Evolutionary conservation across 1,284 basidiomycete genomes (phyloP), one percentile per base, ranked within the genome.

Genomic region (Macrocybe sp.): DNA sequence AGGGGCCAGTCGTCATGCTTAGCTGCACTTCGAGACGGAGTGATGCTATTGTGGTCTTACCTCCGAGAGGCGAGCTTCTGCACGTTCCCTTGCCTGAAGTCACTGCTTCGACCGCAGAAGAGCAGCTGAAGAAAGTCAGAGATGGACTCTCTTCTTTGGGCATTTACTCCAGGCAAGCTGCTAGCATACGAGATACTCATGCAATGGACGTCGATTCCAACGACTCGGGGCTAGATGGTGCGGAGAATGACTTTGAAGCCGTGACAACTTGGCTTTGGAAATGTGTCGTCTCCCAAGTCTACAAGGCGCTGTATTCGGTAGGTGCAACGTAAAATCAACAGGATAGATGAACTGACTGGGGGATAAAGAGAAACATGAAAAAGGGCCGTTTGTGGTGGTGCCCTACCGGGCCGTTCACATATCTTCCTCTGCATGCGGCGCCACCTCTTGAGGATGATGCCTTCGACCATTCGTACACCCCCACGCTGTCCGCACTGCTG

Each of bases 321-420:
- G 31, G 47, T 30, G 22, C 2, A 4, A 22, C 22, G 30, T 30
- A 22, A 38, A 28, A 9, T 29, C 40, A 16, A 29, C 42, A 31
- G 9, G 1, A 16, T 11, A 37, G 12, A n/a, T 12, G 12, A 12
- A 37, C 37, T 47, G 14, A 43, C 32, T 10, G 41, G 35, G 7
- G 37, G 5, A 32, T 34, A 52, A 51, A 41, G 52, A 22, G 22
- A 43, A 33, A 46, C 32, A 43, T 47, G 16, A 37, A 12, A 16
- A 40, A 29, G 38, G 53, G 53, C 6, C 49, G 52, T 33, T 37
- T 57, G 6, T 57, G 53, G 55, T 57, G 55, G 55, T 57, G 53
- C 37, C 49, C 53, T 11, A 48, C 53, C 35, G 55, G 55, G 7
- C 16, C 44, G 11, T 55, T 57, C 30, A 49, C 46, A 9, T 46